phyloP scores from a whole-genome alignment of 306 rosid species.

The Cicer chorassanicum region DNA sequence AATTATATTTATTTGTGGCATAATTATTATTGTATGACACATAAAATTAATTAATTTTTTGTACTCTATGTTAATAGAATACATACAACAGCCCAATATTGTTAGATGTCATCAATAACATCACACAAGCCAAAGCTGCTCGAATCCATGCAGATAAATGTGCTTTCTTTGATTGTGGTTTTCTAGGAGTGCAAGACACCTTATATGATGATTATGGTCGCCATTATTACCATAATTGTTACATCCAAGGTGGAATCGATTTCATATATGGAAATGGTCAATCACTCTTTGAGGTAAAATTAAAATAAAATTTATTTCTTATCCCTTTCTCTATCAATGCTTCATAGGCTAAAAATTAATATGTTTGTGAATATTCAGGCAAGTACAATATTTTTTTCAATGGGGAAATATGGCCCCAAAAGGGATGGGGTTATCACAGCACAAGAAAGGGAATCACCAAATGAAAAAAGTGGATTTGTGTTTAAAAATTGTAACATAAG shows the following conservation, averaged over 20 bases:
- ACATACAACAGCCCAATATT: conserved; percentile 36
- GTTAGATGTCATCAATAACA: not conserved
- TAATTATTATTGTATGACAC: not conserved
- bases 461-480: conserved; percentile 48
- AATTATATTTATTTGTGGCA: not conserved
- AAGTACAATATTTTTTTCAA: conserved; percentile 33
- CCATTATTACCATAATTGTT: conserved; percentile 52
- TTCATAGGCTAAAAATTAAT: not conserved
- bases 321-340: too few relatives aligned
- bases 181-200: conserved; percentile 62
- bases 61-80: conserved; percentile 42
- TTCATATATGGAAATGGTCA: conserved; percentile 55
- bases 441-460: conserved; percentile 29
- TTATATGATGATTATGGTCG: conserved; percentile 50
- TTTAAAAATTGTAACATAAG: conserved; percentile 47
- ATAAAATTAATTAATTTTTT: not conserved
- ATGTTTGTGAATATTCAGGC: conserved; percentile 31
- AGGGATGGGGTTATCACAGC: conserved; percentile 48
- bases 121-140: conserved; percentile 51
- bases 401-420: conserved; percentile 1
- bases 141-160: conserved; percentile 47
- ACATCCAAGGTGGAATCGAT: conserved; percentile 59
- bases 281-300: conserved; percentile 55
- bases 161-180: conserved; percentile 39
- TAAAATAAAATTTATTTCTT: not conserved